Evolutionary conservation across 352 stramenopile genomes (phyloP).

Genomic region (Globisporangium solare): DNA sequence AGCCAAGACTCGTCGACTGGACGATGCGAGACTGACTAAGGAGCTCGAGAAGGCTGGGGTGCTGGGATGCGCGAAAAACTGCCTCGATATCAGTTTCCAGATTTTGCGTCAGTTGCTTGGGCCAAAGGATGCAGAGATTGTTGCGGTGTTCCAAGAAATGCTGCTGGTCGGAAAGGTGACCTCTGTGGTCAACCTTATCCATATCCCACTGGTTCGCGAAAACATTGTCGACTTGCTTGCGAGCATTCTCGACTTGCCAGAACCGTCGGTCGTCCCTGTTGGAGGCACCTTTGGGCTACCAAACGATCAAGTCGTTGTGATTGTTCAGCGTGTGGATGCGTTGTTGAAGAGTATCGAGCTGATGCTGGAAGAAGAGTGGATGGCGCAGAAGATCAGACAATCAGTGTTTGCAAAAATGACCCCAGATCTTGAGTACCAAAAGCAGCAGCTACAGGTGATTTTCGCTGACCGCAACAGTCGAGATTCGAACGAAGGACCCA

Average conservation of each 20-base stretch:
- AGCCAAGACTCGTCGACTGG: constrained; percentile 48
- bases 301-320: constrained; percentile 70
- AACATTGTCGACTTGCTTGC: constrained; percentile 82
- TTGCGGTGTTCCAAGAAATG: constrained; percentile 70
- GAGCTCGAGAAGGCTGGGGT: constrained; percentile 75
- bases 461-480: constrained; percentile 68
- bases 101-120: constrained; percentile 80
- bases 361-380: constrained; percentile 86
- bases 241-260: constrained; percentile 78
- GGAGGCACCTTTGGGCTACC: constrained; percentile 51
- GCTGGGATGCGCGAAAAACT: constrained; percentile 69
- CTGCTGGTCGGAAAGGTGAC: constrained; percentile 41
- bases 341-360: constrained; percentile 80
- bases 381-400: constrained; percentile 77
- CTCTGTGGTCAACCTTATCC: constrained; percentile 63
- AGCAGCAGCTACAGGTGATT: constrained; percentile 68
- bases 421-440: constrained; percentile 72
- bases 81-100: constrained; percentile 74
- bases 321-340: constrained; percentile 73
- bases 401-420: constrained; percentile 76
- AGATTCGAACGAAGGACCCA: constrained; percentile 37
- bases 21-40: constrained; percentile 60
- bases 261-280: constrained; percentile 58
- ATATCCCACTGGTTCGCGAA: constrained; percentile 72
- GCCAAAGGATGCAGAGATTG: constrained; percentile 49